A percentile compares a stretch with the other conserved stretches of the same genome.
These are phyloP conservation scores for Calocybe gangraenosa DNA, from an alignment of 768 basidiomycete genomes.

Conservation along the genomic window DNA sequence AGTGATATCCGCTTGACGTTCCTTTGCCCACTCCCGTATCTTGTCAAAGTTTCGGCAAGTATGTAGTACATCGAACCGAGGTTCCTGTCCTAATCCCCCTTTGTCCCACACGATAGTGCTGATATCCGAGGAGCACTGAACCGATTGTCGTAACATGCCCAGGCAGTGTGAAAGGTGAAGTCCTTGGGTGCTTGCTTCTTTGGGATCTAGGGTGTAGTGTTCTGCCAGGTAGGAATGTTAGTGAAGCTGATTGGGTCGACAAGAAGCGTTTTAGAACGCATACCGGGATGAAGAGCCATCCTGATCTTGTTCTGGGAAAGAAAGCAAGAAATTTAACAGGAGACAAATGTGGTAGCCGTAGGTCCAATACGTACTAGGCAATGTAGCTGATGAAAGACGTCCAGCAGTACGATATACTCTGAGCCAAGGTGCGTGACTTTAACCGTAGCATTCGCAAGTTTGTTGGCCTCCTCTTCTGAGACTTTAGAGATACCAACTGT, in stretches of 20 bases:
- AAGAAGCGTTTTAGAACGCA: not conserved
- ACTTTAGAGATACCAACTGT: constrained; percentile 10
- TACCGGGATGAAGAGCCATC: constrained; percentile 11
- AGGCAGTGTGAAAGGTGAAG: constrained; percentile 8
- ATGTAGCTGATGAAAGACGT: constrained; percentile 12
- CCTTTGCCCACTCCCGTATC: constrained; percentile 4
- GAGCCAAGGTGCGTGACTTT: constrained; percentile 8
- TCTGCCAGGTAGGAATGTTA: constrained; percentile 1
- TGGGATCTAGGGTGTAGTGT: constrained; percentile 5
- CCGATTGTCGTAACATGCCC: constrained; percentile 7
- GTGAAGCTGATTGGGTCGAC: not conserved
- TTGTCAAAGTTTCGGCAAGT: constrained; percentile 10
- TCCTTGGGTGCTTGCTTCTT: not conserved
- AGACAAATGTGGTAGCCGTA: too few species aligned
- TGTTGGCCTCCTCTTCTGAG: constrained; percentile 3
- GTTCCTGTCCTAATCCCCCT: constrained; percentile 1
- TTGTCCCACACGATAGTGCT: constrained; percentile 9
- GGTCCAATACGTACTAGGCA: constrained; percentile 4
- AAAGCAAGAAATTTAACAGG: not conserved
- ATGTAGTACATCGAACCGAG: constrained; percentile 9
- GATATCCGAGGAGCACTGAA: constrained; percentile 11
- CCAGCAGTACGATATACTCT: constrained; percentile 10
- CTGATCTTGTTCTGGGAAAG: constrained; percentile 6
- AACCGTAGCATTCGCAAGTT: constrained; percentile 8
- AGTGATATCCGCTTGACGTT: not conserved